A percentile compares a stretch with the other conserved stretches of the same genome.
phyloP scores from a whole-genome alignment of 257 asterid genomes.

The Capsicum pubescens region DNA sequence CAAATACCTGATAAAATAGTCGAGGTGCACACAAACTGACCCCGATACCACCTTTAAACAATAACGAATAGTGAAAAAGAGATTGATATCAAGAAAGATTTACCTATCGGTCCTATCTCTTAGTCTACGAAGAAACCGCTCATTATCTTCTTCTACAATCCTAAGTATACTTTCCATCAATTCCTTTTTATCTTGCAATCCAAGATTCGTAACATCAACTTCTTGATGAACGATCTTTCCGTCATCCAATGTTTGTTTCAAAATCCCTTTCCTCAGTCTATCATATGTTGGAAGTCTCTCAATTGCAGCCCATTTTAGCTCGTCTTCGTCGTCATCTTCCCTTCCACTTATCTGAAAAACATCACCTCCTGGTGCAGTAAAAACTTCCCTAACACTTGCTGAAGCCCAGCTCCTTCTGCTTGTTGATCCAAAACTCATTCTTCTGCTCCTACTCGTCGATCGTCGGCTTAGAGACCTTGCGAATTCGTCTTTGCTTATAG shows the following conservation, averaged over 20 bases:
- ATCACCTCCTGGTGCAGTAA: constrained; percentile 70
- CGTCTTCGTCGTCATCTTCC: constrained; percentile 78
- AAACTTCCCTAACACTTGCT: constrained; percentile 16
- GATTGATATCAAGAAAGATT: neutral
- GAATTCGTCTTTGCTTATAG: neutral
- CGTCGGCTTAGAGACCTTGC: neutral
- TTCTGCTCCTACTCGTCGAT: neutral
- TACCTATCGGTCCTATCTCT: constrained; percentile 88
- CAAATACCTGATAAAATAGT: neutral
- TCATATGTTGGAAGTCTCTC: constrained; percentile 93
- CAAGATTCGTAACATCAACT: constrained; percentile 71
- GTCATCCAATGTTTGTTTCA: constrained; percentile 68
- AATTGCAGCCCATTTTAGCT: constrained; percentile 94
- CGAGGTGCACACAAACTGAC: neutral
- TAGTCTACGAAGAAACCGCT: constrained; percentile 77
- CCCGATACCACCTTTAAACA: neutral
- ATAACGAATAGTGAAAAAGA: neutral
- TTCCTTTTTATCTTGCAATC: constrained; percentile 61
- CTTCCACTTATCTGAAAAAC: constrained; percentile 66
- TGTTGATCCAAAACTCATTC: neutral
- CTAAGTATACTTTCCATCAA: constrained; percentile 68
- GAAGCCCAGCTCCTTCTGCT: neutral
- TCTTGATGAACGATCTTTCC: constrained; percentile 69
- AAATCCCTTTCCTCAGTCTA: constrained; percentile 76
- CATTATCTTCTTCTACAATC: constrained; percentile 91